Base-by-base conservation (phyloP, 2,329 filamentous ascomycete species). In the Chaetomium globosum region DNA sequence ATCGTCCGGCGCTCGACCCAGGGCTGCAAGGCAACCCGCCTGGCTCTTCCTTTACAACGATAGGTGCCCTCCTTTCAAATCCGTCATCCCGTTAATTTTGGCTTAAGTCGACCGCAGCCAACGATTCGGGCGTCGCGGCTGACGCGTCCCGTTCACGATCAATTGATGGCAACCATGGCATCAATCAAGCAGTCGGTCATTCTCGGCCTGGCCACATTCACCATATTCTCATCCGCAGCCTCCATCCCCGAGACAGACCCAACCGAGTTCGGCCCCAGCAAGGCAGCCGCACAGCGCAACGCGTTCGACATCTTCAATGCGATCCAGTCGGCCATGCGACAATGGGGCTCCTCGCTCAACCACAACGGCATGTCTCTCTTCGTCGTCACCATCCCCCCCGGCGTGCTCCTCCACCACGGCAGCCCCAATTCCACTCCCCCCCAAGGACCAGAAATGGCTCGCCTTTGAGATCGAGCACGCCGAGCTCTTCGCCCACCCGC, bases 381-480 rank as follows among this genome's bases (percentile, higher is more conserved):
- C 71, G 80, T 89, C 0, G 89, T 84, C 0, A 83, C 81, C 0
- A 82, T 93, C 0, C 89, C 89, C 0, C 78, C 80, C 21, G 88
- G 86, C 3, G 89, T 86, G 0, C 77, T 87, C 43, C 75, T 92
- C 10, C 91, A 92, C 71, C 90, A 93, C 72, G 90, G 90, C 13
- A 82, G 81, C 0, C 69, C 69, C 9, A 74, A 72, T 0, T 69
- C 78, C 0, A 75, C 81, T 1, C 78, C 80, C 0, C 81, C 90
- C 0, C 74, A 76, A 2, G 82, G 80, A 0, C 83, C 81, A 3
- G 87, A 92, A 92, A 71, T 92, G 90, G 89, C 79, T 93, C 1
- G 90, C 90, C 0, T 93, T 92, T 72, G 90, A 93, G 74, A 83
- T 89, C 3, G 89, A 93, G 71, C 90, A 93, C 75, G 87, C 89